A percentile compares a stretch with the other conserved stretches of the same genome.
Conservation (phyloP, 2,329 filamentous ascomycete species). For the Colletotrichum spaethianum region DNA sequence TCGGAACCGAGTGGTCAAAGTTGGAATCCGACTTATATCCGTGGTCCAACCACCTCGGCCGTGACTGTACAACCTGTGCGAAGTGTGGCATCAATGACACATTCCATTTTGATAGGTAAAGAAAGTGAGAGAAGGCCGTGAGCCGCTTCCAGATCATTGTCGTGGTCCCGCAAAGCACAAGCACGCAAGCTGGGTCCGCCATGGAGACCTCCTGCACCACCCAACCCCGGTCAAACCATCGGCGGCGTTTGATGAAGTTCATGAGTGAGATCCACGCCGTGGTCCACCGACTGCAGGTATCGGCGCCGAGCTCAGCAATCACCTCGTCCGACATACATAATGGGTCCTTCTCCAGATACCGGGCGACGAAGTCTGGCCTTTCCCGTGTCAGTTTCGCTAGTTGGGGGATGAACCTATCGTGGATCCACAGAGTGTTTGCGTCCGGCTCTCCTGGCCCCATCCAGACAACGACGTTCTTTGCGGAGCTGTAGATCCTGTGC, state of each 20-base stretch:
- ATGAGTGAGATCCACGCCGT: neutral
- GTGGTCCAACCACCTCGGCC: too few species aligned
- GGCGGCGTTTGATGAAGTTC: neutral
- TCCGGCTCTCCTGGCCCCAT: neutral
- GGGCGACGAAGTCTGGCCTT: neutral
- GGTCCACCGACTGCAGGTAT: conserved; percentile 4
- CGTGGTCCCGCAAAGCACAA: conserved; percentile 35
- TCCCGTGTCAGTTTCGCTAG: neutral
- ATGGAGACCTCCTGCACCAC: conserved; percentile 42
- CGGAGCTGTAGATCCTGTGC: conserved; percentile 38
- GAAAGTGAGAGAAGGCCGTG: conserved; percentile 6
- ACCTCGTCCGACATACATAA: neutral
- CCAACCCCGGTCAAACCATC: conserved; percentile 44
- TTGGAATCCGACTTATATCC: too few species aligned
- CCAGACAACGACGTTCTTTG: conserved; percentile 38
- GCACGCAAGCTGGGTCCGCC: conserved; percentile 15
- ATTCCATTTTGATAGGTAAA: neutral
- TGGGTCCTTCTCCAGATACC: neutral
- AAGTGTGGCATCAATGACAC: too few species aligned
- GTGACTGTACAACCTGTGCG: too few species aligned
- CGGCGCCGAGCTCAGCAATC: conserved; percentile 23
- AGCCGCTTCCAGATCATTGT: conserved; percentile 30
- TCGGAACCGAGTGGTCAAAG: too few species aligned
- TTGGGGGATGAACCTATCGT: conserved; percentile 23
- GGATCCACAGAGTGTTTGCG: neutral